A percentile compares a stretch with the other conserved stretches of the same genome.
Conservation (phyloP, 768 basidiomycete species). For the Megacollybia marginata region DNA sequence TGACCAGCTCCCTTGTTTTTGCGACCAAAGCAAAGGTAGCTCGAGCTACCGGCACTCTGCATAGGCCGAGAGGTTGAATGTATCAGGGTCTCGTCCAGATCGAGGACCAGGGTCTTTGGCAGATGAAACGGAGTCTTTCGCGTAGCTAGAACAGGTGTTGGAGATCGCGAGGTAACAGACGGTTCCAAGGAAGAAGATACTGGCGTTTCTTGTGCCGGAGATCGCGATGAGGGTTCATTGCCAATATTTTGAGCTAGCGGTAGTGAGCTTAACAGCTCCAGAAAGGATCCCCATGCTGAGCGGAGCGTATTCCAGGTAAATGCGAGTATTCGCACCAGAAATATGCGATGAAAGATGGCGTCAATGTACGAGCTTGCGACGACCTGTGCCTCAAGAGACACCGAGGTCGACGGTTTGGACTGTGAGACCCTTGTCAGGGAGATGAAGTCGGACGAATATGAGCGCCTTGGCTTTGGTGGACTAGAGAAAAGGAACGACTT, state of each 20-base stretch:
- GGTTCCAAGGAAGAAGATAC: conserved; percentile 7
- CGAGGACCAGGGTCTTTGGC: conserved; percentile 93
- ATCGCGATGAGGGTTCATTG: conserved; percentile 20
- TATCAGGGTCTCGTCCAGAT: conserved; percentile 97
- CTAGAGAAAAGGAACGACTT: conserved; percentile 41
- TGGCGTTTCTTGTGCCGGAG: no score
- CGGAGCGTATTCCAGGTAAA: conserved; percentile 64
- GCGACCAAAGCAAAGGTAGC: conserved; percentile 53
- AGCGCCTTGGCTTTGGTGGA: conserved; percentile 40
- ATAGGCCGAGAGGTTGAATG: conserved; percentile 90
- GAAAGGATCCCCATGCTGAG: conserved; percentile 50
- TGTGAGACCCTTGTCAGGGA: conserved; percentile 23
- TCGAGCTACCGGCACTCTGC: conserved; percentile 39
- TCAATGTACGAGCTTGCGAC: conserved; percentile 32
- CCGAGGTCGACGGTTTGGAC: conserved; percentile 15
- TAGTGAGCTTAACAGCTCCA: conserved; percentile 5
- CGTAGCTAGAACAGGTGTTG: conserved; percentile 40
- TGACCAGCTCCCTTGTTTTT: conserved; percentile 68
- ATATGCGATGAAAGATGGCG: conserved; percentile 47
- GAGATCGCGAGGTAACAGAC: conserved; percentile 29
- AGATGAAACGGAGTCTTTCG: conserved; percentile 69
- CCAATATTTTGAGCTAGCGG: conserved; percentile 9
- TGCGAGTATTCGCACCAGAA: conserved; percentile 64
- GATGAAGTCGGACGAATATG: conserved; percentile 43
- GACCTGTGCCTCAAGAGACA: conserved; percentile 19